Evolutionary conservation across 768 basidiomycete species (phyloP), one percentile per base, ranked within the genome.

Genomic region (Tubosaeta brunneosetosa): DNA sequence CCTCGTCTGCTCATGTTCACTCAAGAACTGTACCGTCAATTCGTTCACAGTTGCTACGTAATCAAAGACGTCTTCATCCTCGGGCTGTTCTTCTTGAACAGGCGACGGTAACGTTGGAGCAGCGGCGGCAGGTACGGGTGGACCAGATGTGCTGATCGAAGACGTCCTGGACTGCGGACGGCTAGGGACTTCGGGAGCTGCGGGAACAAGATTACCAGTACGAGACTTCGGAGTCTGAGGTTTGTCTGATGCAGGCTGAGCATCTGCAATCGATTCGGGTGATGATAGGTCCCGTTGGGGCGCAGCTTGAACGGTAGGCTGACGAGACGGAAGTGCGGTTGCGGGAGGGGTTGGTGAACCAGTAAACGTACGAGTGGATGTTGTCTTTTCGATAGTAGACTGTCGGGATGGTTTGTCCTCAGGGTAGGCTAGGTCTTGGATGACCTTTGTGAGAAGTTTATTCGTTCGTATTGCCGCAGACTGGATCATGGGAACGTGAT

Each of bases 1-100:
- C 45, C 94, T 76, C 0, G 97, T 98, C 64, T 97, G 94, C 66
- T 97, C 95, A 60, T 91, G 93, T 70, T 99, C 95, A 69, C 90
- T 94, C 70, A 97, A 65, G 66, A 99, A 94, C 60, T 97, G 94
- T 46, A 97, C 75, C 4, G 93, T 97, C 57, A 99, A 70, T 46
- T 89, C 91, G 63, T 90, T 91, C 47, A 99, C 95, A 0, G 93
- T 97, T 17, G 85, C 81, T 58, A 91, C 88, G 61, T 97, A 97
- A 65, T 97, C 92, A 61, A 99, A 92, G 3, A 80, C 77, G 65
- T 94, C 93, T 16, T 71, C 69, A 37, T 85, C 86, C 60, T 84
- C 86, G 63, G 79, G 78, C 9, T 48, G 44, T 22, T 63, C 62
- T 47, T 61, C 69, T 19, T 59, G 58, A 2, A 63, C 63, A 6